Base-by-base conservation (phyloP, 1,139 yeast genomes). In the Yamadazyma triangularis region DNA sequence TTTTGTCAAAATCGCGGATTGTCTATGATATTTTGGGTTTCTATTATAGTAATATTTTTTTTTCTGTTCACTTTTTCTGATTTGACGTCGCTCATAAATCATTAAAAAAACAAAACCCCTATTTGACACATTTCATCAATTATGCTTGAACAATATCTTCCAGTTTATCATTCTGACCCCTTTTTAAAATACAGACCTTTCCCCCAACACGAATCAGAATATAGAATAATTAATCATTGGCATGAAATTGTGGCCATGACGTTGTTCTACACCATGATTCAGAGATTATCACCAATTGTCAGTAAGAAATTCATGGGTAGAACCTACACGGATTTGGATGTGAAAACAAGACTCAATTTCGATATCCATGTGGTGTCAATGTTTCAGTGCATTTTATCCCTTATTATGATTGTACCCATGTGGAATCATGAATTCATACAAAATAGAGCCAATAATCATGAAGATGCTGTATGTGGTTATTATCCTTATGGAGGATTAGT, bases 301-400 rank as follows among this genome's bases (percentile, higher is more conserved):
- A 45, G 57, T 35, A 39, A 36, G 2, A 29, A 41, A 15, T 28
- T 70, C 18, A 59, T 77, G 36, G 73, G 77, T 12, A 53, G 59
- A 15, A 47, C 64, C 30, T 83, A 84, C 56, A 66, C 64, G 8
- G 45, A 56, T 8, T 62, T 79, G 35, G 51, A 63, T 21, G 44
- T 47, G 20, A 73, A 75, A 39, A 67, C 73, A 22, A 65, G 65
- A 47, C 54, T 81, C 45, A 89, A 91, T 54, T 86, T 86, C 49
- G 94, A 88, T 53, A 81, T 89, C 44, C 96, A 91, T 55, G 73
- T 84, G 13, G 96, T 88, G 3, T 86, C 97, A 3, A 83, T 83
- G 76, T 70, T 88, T 24, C 96, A 91, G 56, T 74, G 89, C 33
- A 35, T 79, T 3, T 41, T 81, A 25, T 79, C 88, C 28, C 50